phyloP scores from a whole-genome alignment of 306 rosid genomes.

The Inga oerstediana region DNA sequence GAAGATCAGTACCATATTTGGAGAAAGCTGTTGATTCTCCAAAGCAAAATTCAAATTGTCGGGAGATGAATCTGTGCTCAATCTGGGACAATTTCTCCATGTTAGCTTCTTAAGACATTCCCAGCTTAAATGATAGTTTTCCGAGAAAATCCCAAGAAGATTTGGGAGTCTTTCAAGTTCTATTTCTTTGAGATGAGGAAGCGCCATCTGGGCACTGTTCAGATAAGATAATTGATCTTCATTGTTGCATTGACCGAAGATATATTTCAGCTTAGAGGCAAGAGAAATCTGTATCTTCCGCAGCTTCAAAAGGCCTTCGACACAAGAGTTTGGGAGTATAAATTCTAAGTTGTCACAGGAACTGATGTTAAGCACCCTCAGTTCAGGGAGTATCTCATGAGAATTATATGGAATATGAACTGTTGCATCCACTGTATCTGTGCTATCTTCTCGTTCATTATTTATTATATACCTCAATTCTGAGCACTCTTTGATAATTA shows the following conservation, averaged over 20 bases:
- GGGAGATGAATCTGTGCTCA: slow-evolving; percentile 2
- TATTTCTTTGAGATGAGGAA: background rate
- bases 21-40: background rate
- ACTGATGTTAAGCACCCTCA: background rate
- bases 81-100: background rate
- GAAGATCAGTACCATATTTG: background rate
- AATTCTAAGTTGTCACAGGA: background rate
- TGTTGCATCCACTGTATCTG: background rate
- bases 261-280: background rate
- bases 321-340: background rate
- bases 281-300: background rate
- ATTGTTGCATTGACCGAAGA: background rate
- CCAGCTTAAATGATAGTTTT: background rate
- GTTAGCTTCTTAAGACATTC: background rate
- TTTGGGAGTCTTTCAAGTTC: background rate
- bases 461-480: slow-evolving; percentile 19
- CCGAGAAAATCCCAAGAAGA: background rate
- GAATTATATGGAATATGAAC: background rate
- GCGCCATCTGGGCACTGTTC: background rate
- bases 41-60: background rate
- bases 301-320: slow-evolving; percentile 6
- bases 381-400: background rate
- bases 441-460: background rate
- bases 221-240: background rate
- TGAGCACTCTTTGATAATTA: background rate